Evolutionary conservation across 176 grass and related monocot genomes (phyloP).

Genomic region (Phoenix roebelenii): DNA sequence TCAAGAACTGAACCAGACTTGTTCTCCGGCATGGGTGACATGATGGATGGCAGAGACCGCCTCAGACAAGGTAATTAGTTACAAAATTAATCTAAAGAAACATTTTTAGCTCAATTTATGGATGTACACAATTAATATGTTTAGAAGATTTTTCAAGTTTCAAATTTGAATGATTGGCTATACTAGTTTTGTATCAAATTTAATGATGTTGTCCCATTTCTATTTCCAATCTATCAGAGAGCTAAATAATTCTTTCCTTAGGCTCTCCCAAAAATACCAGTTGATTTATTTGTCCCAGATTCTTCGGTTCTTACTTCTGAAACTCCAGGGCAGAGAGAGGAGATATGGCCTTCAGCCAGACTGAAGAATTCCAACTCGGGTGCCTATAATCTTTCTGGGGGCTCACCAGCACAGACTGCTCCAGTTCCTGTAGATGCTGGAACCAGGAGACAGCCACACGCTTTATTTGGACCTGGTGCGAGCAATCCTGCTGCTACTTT

Average conservation of each 20-base stretch:
- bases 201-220: not conserved
- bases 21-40: slow-evolving; percentile 50
- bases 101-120: no score
- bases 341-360: slow-evolving; percentile 48
- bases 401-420: slow-evolving; percentile 39
- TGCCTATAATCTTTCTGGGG: slow-evolving; percentile 39
- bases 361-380: slow-evolving; percentile 28
- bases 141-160: no score
- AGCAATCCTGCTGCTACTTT: slow-evolving; percentile 43
- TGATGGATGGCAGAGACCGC: slow-evolving; percentile 29
- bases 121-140: no score
- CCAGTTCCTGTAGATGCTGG: slow-evolving; percentile 40
- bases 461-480: slow-evolving; percentile 37
- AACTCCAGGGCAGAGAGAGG: slow-evolving; percentile 75
- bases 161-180: not conserved
- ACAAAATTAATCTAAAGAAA: no score
- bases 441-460: slow-evolving; percentile 18
- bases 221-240: slow-evolving; percentile 1
- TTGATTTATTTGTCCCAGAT: slow-evolving; percentile 74
- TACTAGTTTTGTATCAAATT: not conserved
- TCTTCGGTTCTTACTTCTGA: slow-evolving; percentile 50
- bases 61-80: slow-evolving; percentile 44
- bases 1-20: slow-evolving; percentile 50
- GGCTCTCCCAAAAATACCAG: slow-evolving; percentile 50
- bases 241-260: slow-evolving; percentile 24